Base-by-base conservation (phyloP, 768 basidiomycete species). In the Suillus subaureus region DNA sequence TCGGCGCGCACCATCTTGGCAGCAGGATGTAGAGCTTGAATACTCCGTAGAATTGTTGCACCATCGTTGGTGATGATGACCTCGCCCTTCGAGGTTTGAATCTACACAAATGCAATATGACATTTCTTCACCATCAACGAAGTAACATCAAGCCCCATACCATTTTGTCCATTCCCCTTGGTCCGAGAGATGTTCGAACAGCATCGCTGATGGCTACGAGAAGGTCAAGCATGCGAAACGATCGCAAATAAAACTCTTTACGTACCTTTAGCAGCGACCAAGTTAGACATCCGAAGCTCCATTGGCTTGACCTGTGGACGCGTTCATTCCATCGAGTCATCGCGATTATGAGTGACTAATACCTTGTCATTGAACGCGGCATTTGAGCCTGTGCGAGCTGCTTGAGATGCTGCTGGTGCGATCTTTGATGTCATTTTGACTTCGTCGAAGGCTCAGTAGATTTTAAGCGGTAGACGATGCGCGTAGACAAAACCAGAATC, bases 161-260 rank as follows among this genome's bases (percentile, higher is more conserved):
- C 97, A 99, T 99, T 84, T 99, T 99, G 82, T 99, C 97, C 97
- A 99, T 99, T 68, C 97, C 97, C 78, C 92, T 89, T 56, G 97
- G 97, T 16, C 97, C 97, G 70, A 99, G 80, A 51, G 96, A 98
- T 54, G 97, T 99, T 71, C 97, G 85, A 51, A 99, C 96, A 61
- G 95, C 97, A 83, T 97, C 96, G 71, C 95, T 95, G 74, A 99
- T 97, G 35, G 97, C 96, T 97, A 69, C 23, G 65, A 35, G 47
- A 67, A 64, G 56, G 61, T 63, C 40, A 55, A 43, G 61, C 7
- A 74, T 42, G 58, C 61, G 31, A 63, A 16, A 63, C 52, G 9
- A 58, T 21, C 28, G 49, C 3, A 7, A 4, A 9, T 35, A 61
- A 35, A 16, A 39, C 51, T 5, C 42, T 9, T 26, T 60, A 77